A percentile compares a stretch with the other conserved stretches of the same genome.
Evolutionary conservation across 73 alveolate species (phyloP).

Genomic region (Tetrahymena borealis): DNA sequence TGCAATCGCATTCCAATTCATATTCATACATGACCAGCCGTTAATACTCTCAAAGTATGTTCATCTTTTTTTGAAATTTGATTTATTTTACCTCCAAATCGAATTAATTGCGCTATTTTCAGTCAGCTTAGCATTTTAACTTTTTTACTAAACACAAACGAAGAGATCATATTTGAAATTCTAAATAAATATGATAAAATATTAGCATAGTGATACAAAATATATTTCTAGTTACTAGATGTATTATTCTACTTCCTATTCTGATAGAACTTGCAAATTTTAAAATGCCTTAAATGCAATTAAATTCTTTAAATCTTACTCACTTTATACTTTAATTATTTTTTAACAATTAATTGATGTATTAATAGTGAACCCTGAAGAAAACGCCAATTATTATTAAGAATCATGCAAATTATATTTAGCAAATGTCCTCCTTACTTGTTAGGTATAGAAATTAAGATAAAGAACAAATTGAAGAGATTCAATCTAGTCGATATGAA

Average conservation of each 20-base stretch:
- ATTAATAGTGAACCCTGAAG: constrained; percentile 5
- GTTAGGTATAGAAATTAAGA: too few species aligned
- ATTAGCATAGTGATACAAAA: too few species aligned
- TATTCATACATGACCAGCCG: neutral
- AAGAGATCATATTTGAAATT: too few species aligned
- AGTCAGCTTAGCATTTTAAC: neutral
- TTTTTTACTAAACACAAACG: neutral
- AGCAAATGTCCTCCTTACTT: constrained; percentile 39
- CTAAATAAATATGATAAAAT: too few species aligned
- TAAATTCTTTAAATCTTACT: too few species aligned
- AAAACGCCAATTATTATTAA: constrained; percentile 31
- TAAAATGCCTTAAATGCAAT: too few species aligned
- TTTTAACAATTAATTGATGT: neutral
- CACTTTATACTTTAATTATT: too few species aligned
- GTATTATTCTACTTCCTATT: too few species aligned
- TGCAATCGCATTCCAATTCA: neutral
- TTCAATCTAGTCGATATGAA: too few species aligned
- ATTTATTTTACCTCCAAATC: neutral
- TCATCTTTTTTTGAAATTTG: neutral
- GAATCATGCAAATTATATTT: constrained; percentile 30
- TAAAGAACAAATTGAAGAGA: too few species aligned
- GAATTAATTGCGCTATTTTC: neutral
- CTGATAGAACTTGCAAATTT: too few species aligned
- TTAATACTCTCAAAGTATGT: neutral
- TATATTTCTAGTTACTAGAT: too few species aligned